Evolutionary conservation across 2,329 filamentous ascomycete genomes (phyloP).

Genomic region (Chrysoporthe deuterocubensis): DNA sequence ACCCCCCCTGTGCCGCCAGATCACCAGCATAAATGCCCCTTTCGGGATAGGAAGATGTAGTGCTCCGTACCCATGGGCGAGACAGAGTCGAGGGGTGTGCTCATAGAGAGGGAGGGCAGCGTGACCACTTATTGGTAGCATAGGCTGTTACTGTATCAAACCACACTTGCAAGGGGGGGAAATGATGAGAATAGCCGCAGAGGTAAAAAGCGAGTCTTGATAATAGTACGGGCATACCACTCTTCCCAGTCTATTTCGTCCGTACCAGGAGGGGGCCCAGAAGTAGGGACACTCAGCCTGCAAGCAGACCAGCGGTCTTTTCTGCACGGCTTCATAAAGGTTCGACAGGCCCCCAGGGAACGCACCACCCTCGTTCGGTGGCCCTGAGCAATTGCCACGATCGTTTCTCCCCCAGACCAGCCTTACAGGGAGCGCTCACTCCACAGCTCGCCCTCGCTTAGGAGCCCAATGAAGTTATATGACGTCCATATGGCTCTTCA

Average conservation of each 20-base stretch:
- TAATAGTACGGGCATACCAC: neutral
- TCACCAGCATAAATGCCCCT: constrained; percentile 19
- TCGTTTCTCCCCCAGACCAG: neutral
- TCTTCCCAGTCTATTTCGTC: too few species aligned
- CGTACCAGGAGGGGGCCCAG: too few species aligned
- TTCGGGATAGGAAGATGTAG: constrained; percentile 12
- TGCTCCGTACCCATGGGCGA: constrained; percentile 4
- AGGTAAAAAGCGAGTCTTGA: neutral
- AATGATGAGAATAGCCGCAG: neutral
- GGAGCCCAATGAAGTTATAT: neutral
- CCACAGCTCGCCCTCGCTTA: neutral
- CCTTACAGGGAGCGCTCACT: neutral
- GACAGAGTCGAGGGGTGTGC: constrained; percentile 21
- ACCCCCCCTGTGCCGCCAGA: constrained; percentile 14
- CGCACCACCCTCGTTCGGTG: neutral
- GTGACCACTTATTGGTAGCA: constrained; percentile 21
- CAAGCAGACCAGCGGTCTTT: too few species aligned
- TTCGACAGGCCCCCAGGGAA: neutral
- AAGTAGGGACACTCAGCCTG: too few species aligned
- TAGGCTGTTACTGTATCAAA: constrained; percentile 1
- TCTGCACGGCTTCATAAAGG: neutral
- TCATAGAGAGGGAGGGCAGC: constrained; percentile 17
- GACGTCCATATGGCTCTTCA: constrained; percentile 2
- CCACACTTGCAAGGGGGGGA: neutral
- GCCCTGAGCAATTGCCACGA: neutral